Base-by-base conservation (phyloP, 495 filamentous ascomycete species). In the Daldinia childiae region DNA sequence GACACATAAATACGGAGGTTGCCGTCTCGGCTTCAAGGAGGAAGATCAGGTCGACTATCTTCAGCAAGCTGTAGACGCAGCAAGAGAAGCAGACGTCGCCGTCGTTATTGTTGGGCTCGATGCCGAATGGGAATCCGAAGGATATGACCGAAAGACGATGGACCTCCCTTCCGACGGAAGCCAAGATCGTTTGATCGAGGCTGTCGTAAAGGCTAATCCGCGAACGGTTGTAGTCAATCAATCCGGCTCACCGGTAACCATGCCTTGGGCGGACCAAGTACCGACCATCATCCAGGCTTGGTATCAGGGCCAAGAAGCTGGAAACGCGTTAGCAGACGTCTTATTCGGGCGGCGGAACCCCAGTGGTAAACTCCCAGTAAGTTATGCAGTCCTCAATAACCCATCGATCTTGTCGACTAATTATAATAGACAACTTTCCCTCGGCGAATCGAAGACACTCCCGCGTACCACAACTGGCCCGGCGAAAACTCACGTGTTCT, bases 281-380 rank as follows among this genome's bases (percentile, higher is more conserved):
- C 86, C 88, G 9, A 88, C 91, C 11, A 86, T 93, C n/a, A 58
- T 92, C 0, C 90, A 93, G 72, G 91, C 88, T 6, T 93, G 90
- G 90, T 92, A 91, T 62, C 88, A 90, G 67, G 93, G 95, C 0
- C 90, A 98, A 77, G 95, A 98, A 79, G 93, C 91, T 19, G 95
- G 95, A 1, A 92, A 94, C 66, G 92, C 94, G 1, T 79, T 99
- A 12, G 87, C 88, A 0, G 94, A 97, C 76, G 89, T 98, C 19
- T 83, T 99, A 2, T 95, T 97, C 65, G 95, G 95, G 4, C 85
- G 88, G 11, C 83, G 88, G 21, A 95, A 94, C 75, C 94, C 94
- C 6, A 95, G 91, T 58, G 95, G 95, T 1, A 92, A 92, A 41
- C 85, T 98, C 9, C 95, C 95, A 14, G 89, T 84, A 73, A 66